Base-by-base conservation (phyloP, 2,329 filamentous ascomycete genomes). In the Passalora sequoiae region DNA sequence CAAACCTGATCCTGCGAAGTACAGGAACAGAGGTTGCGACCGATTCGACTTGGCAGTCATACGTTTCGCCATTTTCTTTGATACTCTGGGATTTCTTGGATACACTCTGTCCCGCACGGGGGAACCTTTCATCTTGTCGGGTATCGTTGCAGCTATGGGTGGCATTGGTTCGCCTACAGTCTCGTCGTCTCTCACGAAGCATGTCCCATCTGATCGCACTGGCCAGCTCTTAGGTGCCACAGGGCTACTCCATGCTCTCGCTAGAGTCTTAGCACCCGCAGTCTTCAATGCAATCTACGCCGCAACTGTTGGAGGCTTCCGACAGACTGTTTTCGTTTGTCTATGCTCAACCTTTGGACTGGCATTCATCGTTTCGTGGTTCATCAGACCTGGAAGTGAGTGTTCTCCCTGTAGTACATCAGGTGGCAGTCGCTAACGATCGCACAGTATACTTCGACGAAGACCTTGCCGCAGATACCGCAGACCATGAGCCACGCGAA, bases 141-240 rank as follows among this genome's bases (percentile, higher is more conserved):
- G 87, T 36, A 71, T 86, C 32, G 57, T 89, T 13, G 83, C 87
- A 1, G 76, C 87, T 0, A 68, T 94, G 28, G 91, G 91, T 17
- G 89, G 89, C 1, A 81, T 97, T 33, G 89, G 84, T 0, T 84
- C 83, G 25, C 89, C 92, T 1, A 92, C 86, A 0, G 73, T 94
- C 38, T 88, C 94, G 60, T 83, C 86, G 1, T 78, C 84, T 1
- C 70, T 96, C 38, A 96, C 89, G 15, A 97, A 96, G 62, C 92
- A 97, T 63, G 83, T 97, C 0, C 87, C 89, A 0, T 74, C 81
- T 0, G 85, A 92, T 51, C 78, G 78, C 35, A 83, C 92, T 0
- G 92, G 92, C 0, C 82, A 92, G 62, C 71, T 97, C n/a, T 75
- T 98, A 0, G 92, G 92, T 16, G 89, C 89, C 1, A 84, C 83